phyloP scores from a whole-genome alignment of 179 eudicot genomes.

The Drosera spatulata region DNA sequence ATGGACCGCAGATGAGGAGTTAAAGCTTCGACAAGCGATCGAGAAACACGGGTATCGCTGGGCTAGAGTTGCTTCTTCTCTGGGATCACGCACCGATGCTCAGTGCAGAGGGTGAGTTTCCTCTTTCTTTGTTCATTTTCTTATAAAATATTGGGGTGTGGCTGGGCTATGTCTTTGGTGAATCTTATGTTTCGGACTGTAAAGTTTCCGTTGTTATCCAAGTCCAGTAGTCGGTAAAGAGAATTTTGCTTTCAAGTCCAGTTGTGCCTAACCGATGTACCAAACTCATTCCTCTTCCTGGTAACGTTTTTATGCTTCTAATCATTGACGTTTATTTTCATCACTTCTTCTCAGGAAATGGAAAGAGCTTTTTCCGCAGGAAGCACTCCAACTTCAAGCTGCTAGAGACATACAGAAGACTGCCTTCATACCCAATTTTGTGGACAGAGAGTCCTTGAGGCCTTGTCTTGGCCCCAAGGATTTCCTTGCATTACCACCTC shows the following conservation, averaged over 20 bases:
- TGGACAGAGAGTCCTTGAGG: slow-evolving; percentile 76
- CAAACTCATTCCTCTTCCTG: too few species aligned
- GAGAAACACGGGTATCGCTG: slow-evolving; percentile 54
- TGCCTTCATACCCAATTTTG: slow-evolving; percentile 70
- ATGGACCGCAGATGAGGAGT: slow-evolving; percentile 84
- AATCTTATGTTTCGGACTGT: too few species aligned
- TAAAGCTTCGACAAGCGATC: slow-evolving; percentile 52
- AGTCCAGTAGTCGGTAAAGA: too few species aligned
- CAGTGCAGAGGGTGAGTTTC: slow-evolving; percentile 58
- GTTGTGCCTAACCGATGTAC: too few species aligned
- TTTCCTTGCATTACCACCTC: slow-evolving; percentile 28
- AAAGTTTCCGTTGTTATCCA: too few species aligned
- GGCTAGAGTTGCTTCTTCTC: slow-evolving; percentile 68
- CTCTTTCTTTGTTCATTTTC: too few species aligned
- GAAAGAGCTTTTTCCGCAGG: slow-evolving; percentile 52
- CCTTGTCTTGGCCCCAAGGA: slow-evolving; percentile 69
- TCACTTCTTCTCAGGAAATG: slow-evolving; percentile 51
- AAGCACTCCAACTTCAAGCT: slow-evolving; percentile 44
- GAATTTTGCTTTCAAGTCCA: too few species aligned
- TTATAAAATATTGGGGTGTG: too few species aligned
- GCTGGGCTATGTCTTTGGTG: too few species aligned
- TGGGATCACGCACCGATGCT: slow-evolving; percentile 72
- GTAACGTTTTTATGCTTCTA: too few species aligned
- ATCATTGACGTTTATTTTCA: background rate
- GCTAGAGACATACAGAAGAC: slow-evolving; percentile 36